Conservation (phyloP, 148 eudicot genomes). For the Nepenthes gracilis region DNA sequence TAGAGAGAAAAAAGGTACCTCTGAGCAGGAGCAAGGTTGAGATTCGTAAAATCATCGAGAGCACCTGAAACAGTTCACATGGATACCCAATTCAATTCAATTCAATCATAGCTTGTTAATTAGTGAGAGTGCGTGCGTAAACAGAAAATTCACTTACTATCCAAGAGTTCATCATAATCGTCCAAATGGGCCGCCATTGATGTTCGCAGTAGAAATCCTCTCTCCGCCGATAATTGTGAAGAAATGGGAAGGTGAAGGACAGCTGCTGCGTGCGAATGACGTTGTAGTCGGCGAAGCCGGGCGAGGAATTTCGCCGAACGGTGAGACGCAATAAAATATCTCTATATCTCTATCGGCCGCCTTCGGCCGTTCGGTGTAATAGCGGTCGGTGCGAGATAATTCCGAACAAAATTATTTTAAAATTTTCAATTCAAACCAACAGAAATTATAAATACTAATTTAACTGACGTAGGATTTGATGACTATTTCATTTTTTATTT, state of each 20-base stretch:
- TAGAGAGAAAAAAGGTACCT: conserved; percentile 21
- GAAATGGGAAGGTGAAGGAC: neutral
- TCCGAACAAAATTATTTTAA: too few relatives aligned
- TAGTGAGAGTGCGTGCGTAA: neutral
- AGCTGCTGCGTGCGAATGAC: neutral
- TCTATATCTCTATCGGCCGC: too few relatives aligned
- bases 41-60: conserved; percentile 87
- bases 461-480: too few relatives aligned
- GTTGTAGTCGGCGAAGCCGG: too few relatives aligned
- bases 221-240: too few relatives aligned
- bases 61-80: conserved; percentile 45
- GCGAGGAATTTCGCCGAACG: too few relatives aligned
- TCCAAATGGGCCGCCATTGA: conserved; percentile 57
- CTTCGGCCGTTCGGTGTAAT: too few relatives aligned
- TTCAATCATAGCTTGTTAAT: neutral
- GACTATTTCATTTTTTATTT: too few relatives aligned
- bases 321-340: too few relatives aligned
- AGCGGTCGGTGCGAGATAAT: too few relatives aligned
- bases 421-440: too few relatives aligned
- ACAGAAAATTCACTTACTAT: conserved; percentile 34
- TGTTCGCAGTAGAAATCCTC: neutral
- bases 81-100: neutral
- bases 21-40: conserved; percentile 51
- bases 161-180: conserved; percentile 74
- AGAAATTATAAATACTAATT: too few relatives aligned